A percentile compares a stretch with the other conserved stretches of the same genome.
These are phyloP conservation scores for Apium graveolens DNA, from an alignment of 129 eudicot species.

Conservation along the genomic window DNA sequence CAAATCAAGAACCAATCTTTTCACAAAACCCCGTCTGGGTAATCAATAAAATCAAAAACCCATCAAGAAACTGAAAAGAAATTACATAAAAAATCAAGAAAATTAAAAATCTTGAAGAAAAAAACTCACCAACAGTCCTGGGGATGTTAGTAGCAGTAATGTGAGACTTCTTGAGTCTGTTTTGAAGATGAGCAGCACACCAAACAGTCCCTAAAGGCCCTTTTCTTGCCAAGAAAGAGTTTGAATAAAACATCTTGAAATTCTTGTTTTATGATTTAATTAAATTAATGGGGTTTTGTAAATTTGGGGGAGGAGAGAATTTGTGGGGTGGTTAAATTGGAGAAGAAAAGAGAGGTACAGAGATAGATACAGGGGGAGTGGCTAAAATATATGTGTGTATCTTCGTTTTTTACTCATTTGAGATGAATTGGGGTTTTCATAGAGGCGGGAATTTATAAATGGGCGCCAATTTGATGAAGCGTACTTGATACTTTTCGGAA, in stretches of 20 bases:
- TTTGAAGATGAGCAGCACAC: conserved; percentile 91
- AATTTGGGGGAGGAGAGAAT: neutral
- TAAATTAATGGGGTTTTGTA: neutral
- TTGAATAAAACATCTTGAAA: conserved; percentile 74
- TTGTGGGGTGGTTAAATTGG: neutral
- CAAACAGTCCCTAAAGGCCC: conserved; percentile 91
- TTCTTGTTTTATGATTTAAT: neutral
- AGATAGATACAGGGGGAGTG: conserved; percentile 3
- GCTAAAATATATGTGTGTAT: neutral
- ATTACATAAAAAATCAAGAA: neutral
- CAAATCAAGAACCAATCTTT: neutral
- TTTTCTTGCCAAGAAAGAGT: conserved; percentile 71
- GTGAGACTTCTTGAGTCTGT: conserved; percentile 68
- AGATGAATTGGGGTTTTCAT: neutral
- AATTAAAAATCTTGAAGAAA: neutral
- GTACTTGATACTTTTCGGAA: neutral
- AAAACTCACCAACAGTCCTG: conserved; percentile 67
- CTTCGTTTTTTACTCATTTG: too few relatives aligned
- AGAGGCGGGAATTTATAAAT: neutral
- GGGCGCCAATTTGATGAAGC: neutral
- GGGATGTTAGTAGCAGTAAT: conserved; percentile 60
- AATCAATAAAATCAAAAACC: neutral
- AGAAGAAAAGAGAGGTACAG: neutral
- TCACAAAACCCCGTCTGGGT: neutral
- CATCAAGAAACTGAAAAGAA: neutral